Percentiles rank a stretch among this genome's conserved stretches.
These are phyloP conservation scores for Trichophyton benhamiae DNA, from an alignment of 2,329 filamentous ascomycete species.

Conservation along the genomic window DNA sequence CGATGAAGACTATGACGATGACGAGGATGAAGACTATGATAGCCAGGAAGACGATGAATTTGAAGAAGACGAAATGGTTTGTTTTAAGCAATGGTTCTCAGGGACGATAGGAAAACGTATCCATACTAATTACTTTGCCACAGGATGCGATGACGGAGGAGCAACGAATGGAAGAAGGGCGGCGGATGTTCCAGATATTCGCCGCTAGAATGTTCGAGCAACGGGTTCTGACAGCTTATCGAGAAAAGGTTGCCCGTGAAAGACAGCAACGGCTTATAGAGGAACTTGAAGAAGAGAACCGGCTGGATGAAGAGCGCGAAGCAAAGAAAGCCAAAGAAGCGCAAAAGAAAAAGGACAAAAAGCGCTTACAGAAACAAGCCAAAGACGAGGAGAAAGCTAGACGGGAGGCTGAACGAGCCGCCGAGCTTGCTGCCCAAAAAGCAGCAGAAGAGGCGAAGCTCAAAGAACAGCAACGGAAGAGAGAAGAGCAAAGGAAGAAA, in stretches of 20 bases:
- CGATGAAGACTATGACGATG: slow-evolving; percentile 59
- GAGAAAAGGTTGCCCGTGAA: slow-evolving; percentile 89
- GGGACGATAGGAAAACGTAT: background rate
- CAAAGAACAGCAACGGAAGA: slow-evolving; percentile 68
- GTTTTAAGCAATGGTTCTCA: slow-evolving; percentile 23
- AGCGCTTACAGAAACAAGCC: slow-evolving; percentile 72
- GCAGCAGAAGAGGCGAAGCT: slow-evolving; percentile 65
- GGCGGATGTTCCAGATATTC: slow-evolving; percentile 99
- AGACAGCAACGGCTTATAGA: slow-evolving; percentile 82
- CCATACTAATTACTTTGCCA: slow-evolving; percentile 7
- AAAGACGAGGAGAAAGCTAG: slow-evolving; percentile 84
- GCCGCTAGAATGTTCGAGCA: slow-evolving; percentile 99
- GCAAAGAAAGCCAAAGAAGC: slow-evolving; percentile 90
- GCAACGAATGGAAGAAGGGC: slow-evolving; percentile 96
- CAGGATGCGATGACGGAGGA: slow-evolving; percentile 96
- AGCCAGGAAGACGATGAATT: slow-evolving; percentile 53
- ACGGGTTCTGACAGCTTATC: slow-evolving; percentile 88
- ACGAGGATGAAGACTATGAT: slow-evolving; percentile 61
- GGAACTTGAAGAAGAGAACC: slow-evolving; percentile 76
- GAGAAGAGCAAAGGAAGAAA: slow-evolving; percentile 84
- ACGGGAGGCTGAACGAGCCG: slow-evolving; percentile 77
- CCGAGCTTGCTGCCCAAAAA: slow-evolving; percentile 65
- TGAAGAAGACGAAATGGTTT: slow-evolving; percentile 54
- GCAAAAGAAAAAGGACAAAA: slow-evolving; percentile 90
- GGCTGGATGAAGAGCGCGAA: slow-evolving; percentile 63